Base-by-base conservation (phyloP, 306 rosid genomes). In the Nissolia schottii region DNA sequence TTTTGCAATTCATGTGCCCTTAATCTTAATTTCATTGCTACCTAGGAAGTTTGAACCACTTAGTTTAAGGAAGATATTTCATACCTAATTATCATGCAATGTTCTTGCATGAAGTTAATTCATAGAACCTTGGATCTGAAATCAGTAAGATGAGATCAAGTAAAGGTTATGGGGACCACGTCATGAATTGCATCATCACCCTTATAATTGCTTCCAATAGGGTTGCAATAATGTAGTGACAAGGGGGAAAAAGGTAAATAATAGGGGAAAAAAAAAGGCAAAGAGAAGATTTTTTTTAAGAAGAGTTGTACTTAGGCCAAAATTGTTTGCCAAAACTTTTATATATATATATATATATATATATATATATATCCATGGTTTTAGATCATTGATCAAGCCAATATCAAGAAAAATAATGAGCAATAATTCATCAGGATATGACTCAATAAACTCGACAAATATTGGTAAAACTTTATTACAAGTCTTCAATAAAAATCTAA, bases 111-210 rank as follows among this genome's bases (percentile, higher is more conserved):
- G 76, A 34, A 25, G n/a, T 35, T 45, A 56, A 58, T 37, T 4
- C 53, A 57, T 56, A 38, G n/a, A 43, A 66, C 67, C 40, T 40
- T 27, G 5, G 35, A 11, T 50, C 32, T 20, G 38, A 73, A 43
- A 32, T 49, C 49, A 66, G 46, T 40, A 22, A 67, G 62, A 43
- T 20, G 71, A 79, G 75, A 75, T 58, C 64, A 59, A 63, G 58
- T 65, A 75, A 60, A 66, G 38, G 77, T 34, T 8, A 70, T 25
- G 46, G 82, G 84, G 81, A 46, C 76, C 85, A 40, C 79, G 37
- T 55, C 73, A 37, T 77, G 73, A 56, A 61, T 71, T 84, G 66
- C 82, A 83, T 77, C 77, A 53, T 49, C 88, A 70, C 63, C n/a
- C n/a, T n/a, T n/a, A n/a, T 64, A 75, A 29, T 60, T 82, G 81